Evolutionary conservation across 371 early-diverging fungal genomes (phyloP).

Genomic region (Saksenaea oblongispora): DNA sequence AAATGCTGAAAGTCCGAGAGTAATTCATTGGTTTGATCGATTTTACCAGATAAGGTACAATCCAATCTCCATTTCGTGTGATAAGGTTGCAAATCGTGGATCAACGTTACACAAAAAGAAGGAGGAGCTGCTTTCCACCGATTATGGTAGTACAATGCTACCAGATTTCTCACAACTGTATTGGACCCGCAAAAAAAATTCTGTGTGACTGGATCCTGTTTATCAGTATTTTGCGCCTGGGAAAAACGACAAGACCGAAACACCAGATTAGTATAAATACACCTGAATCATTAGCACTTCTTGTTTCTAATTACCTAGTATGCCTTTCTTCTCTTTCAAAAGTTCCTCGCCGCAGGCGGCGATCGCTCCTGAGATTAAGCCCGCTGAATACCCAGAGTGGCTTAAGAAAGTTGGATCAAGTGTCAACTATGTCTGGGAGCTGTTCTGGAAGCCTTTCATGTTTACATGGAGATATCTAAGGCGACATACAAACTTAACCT

Average conservation of each 20-base stretch:
- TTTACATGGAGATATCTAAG: conserved; percentile 27
- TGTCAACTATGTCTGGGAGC: background rate
- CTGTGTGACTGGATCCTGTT: background rate
- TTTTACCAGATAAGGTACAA: conserved; percentile 2
- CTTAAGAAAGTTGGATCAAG: background rate
- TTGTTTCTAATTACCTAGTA: conserved; percentile 13
- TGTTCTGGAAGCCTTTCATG: background rate
- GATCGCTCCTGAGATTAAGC: background rate
- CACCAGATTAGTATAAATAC: no score
- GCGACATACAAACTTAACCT: conserved; percentile 53
- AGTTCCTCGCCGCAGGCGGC: conserved; percentile 2
- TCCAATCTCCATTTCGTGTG: background rate
- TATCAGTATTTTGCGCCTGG: background rate
- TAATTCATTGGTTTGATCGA: background rate
- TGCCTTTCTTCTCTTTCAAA: conserved; percentile 5
- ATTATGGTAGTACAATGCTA: background rate
- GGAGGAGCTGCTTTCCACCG: background rate
- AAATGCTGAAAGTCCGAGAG: background rate
- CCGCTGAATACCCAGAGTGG: background rate
- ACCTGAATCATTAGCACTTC: background rate
- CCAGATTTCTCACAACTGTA: background rate
- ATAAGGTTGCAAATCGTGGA: conserved; percentile 3
- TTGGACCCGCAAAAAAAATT: background rate
- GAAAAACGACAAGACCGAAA: background rate
- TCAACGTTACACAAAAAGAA: conserved; percentile 3